phyloP scores from a whole-genome alignment of 2,329 filamentous ascomycete species.

The Aspergillus transmontanensis region DNA sequence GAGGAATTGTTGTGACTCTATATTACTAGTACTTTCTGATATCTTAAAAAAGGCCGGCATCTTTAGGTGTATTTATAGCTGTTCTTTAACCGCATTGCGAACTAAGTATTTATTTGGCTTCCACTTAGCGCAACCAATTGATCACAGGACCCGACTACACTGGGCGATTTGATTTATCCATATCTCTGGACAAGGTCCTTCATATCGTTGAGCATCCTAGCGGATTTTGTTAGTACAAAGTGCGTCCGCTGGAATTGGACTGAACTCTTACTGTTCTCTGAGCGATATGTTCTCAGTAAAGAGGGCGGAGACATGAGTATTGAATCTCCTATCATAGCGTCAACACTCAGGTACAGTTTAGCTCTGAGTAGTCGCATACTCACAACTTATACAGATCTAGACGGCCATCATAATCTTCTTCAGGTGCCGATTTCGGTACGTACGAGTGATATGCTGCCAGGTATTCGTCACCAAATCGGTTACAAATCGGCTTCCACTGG shows the following conservation, averaged over 20 bases:
- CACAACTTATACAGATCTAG: constrained; percentile 32
- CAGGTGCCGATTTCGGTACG: constrained; percentile 21
- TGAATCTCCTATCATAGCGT: constrained; percentile 31
- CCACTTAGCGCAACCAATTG: too few relatives aligned
- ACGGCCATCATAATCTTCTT: constrained; percentile 30
- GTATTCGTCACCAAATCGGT: constrained; percentile 30
- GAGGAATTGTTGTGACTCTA: too few relatives aligned
- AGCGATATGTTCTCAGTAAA: constrained; percentile 29
- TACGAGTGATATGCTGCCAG: constrained; percentile 29
- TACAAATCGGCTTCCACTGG: constrained; percentile 30
- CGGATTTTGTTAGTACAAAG: constrained; percentile 5
- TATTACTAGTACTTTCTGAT: too few relatives aligned
- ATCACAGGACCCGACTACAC: too few relatives aligned
- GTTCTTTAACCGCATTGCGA: too few relatives aligned
- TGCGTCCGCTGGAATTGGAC: not conserved
- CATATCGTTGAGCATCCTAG: constrained; percentile 28
- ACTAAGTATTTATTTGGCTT: too few relatives aligned
- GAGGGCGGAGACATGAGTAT: constrained; percentile 38
- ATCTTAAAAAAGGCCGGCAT: too few relatives aligned
- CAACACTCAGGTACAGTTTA: constrained; percentile 1
- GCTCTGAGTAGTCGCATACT: constrained; percentile 3
- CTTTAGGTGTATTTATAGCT: too few relatives aligned
- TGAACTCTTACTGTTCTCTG: constrained; percentile 30
- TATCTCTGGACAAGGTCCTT: constrained; percentile 27
- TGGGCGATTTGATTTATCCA: constrained; percentile 8